A percentile compares a stretch with the other conserved stretches of the same genome.
Evolutionary conservation across 1,284 basidiomycete species (phyloP).

Genomic region (Leccinum fuscescens): DNA sequence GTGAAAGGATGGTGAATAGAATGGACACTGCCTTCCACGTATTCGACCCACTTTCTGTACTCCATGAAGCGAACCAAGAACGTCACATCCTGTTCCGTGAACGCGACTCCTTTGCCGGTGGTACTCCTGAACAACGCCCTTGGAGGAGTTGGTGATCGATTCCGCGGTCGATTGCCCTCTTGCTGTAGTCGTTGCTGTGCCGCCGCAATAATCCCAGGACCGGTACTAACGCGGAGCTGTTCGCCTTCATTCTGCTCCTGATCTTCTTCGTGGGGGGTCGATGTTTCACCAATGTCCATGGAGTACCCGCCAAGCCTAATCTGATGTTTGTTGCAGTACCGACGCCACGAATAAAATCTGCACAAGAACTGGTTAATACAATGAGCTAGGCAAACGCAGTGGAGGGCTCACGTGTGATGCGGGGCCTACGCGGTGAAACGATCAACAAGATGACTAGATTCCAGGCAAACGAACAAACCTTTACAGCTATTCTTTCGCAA

Average conservation of each 20-base stretch:
- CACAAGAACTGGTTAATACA: constrained; percentile 6
- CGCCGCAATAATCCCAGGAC: constrained; percentile 45
- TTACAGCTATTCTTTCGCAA: constrained; percentile 77
- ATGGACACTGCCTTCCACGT: not conserved
- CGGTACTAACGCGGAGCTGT: constrained; percentile 35
- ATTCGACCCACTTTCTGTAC: constrained; percentile 57
- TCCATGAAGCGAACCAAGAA: constrained; percentile 74
- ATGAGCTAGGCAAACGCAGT: not conserved
- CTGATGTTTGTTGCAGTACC: constrained; percentile 85
- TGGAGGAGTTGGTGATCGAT: constrained; percentile 75
- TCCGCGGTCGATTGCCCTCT: constrained; percentile 39
- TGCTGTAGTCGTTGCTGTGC: constrained; percentile 44
- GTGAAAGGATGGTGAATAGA: constrained; percentile 8
- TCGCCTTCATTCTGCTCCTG: constrained; percentile 40
- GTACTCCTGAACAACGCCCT: constrained; percentile 74
- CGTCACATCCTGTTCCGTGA: constrained; percentile 73
- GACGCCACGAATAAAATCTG: constrained; percentile 84
- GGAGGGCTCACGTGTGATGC: constrained; percentile 67
- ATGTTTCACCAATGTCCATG: constrained; percentile 59
- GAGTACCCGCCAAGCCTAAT: constrained; percentile 77
- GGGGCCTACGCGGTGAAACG: constrained; percentile 54
- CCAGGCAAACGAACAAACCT: constrained; percentile 41
- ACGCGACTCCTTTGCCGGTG: constrained; percentile 82
- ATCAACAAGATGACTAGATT: constrained; percentile 2
- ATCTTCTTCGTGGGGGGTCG: constrained; percentile 43